Conservation (phyloP, 257 asterid species). For the Petunia axillaris region DNA sequence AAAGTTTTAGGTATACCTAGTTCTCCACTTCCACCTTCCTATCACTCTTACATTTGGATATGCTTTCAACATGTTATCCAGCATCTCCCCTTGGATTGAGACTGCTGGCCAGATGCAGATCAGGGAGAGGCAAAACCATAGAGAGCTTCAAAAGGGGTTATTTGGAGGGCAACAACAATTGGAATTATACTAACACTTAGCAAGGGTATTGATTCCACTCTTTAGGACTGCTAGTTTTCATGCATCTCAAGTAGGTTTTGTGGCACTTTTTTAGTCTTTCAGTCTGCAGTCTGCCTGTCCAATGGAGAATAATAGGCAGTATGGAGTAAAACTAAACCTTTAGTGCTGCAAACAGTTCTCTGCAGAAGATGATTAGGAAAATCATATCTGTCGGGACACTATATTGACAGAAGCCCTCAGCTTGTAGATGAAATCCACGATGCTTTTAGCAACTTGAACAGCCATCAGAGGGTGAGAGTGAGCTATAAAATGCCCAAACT, state of each 20-base stretch:
- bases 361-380: not conserved
- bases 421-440: not conserved
- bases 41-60: not conserved
- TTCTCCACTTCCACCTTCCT: no score
- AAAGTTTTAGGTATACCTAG: no score
- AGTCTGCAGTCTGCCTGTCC: not conserved
- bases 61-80: not conserved
- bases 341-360: not conserved
- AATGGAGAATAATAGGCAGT: not conserved
- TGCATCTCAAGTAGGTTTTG: slow-evolving; percentile 4
- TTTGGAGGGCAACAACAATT: not conserved
- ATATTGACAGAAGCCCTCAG: not conserved
- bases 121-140: not conserved
- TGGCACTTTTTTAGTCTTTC: not conserved
- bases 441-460: not conserved
- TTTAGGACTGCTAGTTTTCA: not conserved
- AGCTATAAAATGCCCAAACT: not conserved
- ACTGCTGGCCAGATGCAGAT: not conserved
- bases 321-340: not conserved
- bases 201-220: not conserved
- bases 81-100: not conserved
- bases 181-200: not conserved
- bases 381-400: not conserved
- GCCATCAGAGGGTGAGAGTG: not conserved
- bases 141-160: not conserved